Evolutionary conservation across 192 early-diverging fungal species (phyloP).

Genomic region (Geranomyces michiganensis): DNA sequence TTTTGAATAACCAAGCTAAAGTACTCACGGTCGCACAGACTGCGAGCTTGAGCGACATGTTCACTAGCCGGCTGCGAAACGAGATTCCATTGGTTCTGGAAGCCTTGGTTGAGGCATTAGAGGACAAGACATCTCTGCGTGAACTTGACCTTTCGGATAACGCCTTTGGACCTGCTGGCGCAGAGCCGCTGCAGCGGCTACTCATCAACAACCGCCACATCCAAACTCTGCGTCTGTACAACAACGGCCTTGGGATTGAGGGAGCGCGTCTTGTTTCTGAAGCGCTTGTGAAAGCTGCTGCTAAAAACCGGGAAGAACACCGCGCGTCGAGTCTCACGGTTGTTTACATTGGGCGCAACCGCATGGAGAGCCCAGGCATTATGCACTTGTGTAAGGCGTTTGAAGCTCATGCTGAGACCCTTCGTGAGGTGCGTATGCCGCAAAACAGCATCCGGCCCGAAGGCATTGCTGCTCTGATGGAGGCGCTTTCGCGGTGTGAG

Average conservation of each 20-base stretch:
- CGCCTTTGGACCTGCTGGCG: constrained; percentile 97
- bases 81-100: constrained; percentile 86
- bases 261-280: constrained; percentile 86
- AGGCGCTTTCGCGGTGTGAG: constrained; percentile 65
- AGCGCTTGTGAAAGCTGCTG: constrained; percentile 77
- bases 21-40: constrained; percentile 50
- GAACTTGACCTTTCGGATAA: constrained; percentile 76
- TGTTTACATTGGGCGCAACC: constrained; percentile 90
- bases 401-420: constrained; percentile 69
- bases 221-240: constrained; percentile 88
- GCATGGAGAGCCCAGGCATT: constrained; percentile 84
- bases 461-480: constrained; percentile 77
- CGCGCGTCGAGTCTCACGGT: constrained; percentile 71
- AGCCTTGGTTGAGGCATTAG: constrained; percentile 80
- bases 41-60: constrained; percentile 88
- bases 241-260: constrained; percentile 93
- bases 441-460: constrained; percentile 98
- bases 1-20: neutral
- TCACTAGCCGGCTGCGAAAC: constrained; percentile 87
- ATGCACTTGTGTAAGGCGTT: constrained; percentile 80
- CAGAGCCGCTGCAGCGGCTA: constrained; percentile 83
- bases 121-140: constrained; percentile 73
- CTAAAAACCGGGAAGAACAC: constrained; percentile 67
- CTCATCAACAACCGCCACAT: constrained; percentile 79
- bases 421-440: constrained; percentile 87